Evolutionary conservation across 176 grass and related monocot genomes (phyloP), one percentile per base, ranked within the genome.

Genomic region (Leersia perrieri): DNA sequence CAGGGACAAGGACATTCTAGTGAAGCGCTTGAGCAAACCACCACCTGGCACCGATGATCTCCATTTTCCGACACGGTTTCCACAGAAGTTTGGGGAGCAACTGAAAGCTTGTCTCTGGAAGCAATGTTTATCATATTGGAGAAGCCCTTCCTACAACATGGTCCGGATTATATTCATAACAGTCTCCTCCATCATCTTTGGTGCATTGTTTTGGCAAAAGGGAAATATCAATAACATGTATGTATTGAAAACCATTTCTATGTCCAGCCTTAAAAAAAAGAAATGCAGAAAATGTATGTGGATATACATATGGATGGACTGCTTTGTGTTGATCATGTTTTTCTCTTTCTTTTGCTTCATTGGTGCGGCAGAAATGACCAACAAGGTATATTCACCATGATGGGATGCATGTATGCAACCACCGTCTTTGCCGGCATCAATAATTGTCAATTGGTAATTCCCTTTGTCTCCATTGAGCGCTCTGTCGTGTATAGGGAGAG

Each of bases 91-190:
- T 60, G 55, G 67, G 82, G 90, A 78, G 57, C 94, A 93, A 35
- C 83, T 93, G 38, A 97, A 89, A 86, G 94, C 90, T 30, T 97
- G 88, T 34, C 70, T 97, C 22, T 97, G 94, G 94, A 97, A 97
- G 70, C 94, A 97, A 67, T 76, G 57, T 33, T 77, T 93, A 58
- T 97, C 88, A 5, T 87, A 97, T 72, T 97, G 94, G 94, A 97
- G 94, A 82, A 93, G 63, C 73, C 90, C 94, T 83, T 86, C 87
- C 33, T 97, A 97, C 67, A 93, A 93, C 47, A 63, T 87, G 76
- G 80, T 91, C 49, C 80, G 94, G 32, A 87, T 87, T 57, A 33
- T 85, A 18, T 93, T 89, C 60, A 83, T 82, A 44, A 38, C 90
- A 23, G 0, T 82, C 1, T 14, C 64, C 0, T 73, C 58, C 28